These are phyloP conservation scores for Moricandia moricandioides DNA, from an alignment of 345 rosid species.

Conservation along the genomic window DNA sequence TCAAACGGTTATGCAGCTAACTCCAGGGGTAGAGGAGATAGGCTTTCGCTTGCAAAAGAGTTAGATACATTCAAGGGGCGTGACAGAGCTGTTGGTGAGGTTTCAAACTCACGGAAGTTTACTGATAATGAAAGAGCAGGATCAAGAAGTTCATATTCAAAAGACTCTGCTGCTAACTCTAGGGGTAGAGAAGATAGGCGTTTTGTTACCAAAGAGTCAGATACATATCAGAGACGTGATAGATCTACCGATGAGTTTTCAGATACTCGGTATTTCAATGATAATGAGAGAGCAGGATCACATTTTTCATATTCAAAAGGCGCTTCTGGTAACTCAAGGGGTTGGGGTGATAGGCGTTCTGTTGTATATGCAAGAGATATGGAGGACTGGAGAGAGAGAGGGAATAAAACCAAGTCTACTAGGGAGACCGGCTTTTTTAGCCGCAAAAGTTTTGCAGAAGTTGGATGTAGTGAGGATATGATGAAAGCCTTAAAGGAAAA, in stretches of 20 bases:
- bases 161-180: constrained; percentile 41
- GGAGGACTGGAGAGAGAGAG: constrained; percentile 36
- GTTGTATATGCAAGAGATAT: constrained; percentile 32
- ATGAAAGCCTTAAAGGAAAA: constrained; percentile 63
- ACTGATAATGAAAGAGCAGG: constrained; percentile 34
- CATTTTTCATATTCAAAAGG: constrained; percentile 31
- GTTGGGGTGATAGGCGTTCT: constrained; percentile 41
- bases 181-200: constrained; percentile 64
- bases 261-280: not conserved
- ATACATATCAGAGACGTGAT: constrained; percentile 23
- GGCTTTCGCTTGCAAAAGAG: constrained; percentile 29
- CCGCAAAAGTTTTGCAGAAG: constrained; percentile 58
- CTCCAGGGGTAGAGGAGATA: constrained; percentile 57
- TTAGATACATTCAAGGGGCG: not conserved
- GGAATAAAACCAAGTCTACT: constrained; percentile 22
- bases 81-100: constrained; percentile 12
- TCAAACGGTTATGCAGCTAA: constrained; percentile 41
- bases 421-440: constrained; percentile 62
- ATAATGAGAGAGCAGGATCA: constrained; percentile 32
- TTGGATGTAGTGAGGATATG: constrained; percentile 72
- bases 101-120: constrained; percentile 14
- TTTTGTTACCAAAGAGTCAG: constrained; percentile 20
- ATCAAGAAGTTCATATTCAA: constrained; percentile 27
- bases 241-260: constrained; percentile 23
- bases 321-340: constrained; percentile 43